Evolutionary conservation across 495 filamentous ascomycete genomes (phyloP), one percentile per base, ranked within the genome.

Genomic region (Podospora didyma): DNA sequence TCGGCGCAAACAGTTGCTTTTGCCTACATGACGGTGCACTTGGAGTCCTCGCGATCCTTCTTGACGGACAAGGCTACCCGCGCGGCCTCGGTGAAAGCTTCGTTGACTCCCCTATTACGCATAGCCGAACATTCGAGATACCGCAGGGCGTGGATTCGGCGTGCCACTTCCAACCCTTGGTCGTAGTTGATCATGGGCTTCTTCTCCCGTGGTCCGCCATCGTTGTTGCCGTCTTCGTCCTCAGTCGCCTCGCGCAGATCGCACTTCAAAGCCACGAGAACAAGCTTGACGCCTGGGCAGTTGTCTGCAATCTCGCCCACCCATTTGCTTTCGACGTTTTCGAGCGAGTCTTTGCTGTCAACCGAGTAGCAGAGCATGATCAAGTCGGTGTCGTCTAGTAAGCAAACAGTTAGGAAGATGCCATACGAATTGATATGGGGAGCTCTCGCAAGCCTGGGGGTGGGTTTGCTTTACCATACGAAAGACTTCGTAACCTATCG

Each of bases 51-150:
- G 60, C 79, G 79, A 19, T 80, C 78, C 53, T 80, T 79, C 73
- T 92, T 96, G 41, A 97, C 94, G 21, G 88, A 88, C 23, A 98
- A 76, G 7, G 94, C 94, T n/a, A 97, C 94, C 64, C 96, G 87
- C 45, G 94, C 95, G 37, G 94, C 94, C 76, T 98, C 94, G 45
- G 95, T 97, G 69, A 98, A 98, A 34, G 94, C 95, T 71, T 98
- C 94, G 68, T 96, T 94, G 64, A 98, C 96, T 51, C 94, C 94
- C 37, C 94, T 81, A 73, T 98, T 98, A 69, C 91, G 87, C 79
- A 96, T 96, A 14, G 94, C 94, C 26, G 95, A 97, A 80, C 94
- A 98, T 76, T 98, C 94, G 86, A 98, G 80, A 71, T 98, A 98
- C 60, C 96, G 85, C 57, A 97, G 81, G 11, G 94, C 82, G 61